Evolutionary conservation across 1,284 basidiomycete genomes (phyloP).

Genomic region (Phaffia rhodozyma): DNA sequence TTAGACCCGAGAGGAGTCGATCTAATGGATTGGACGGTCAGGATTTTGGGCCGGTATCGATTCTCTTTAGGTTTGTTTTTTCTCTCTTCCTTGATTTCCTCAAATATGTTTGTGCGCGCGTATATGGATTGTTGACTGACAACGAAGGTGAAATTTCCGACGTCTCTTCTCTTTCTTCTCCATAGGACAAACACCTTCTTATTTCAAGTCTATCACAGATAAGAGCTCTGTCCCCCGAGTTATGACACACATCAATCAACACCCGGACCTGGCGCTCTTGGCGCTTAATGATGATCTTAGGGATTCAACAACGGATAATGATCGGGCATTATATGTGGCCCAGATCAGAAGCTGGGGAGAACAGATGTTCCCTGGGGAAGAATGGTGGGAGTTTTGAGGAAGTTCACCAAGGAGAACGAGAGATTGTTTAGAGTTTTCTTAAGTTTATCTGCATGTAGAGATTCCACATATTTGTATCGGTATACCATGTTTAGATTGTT

Average conservation of each 20-base stretch:
- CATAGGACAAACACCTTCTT: conserved; percentile 1
- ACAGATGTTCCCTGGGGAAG: conserved; percentile 4
- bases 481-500: too few species aligned
- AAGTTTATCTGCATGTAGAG: too few species aligned
- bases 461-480: too few species aligned
- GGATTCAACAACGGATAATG: neutral
- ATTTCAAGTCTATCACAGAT: conserved; percentile 8
- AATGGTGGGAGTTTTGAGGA: conserved; percentile 2
- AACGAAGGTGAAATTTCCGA: too few species aligned
- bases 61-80: conserved; percentile 8
- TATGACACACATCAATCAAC: neutral
- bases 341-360: conserved; percentile 5
- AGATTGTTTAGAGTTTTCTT: too few species aligned
- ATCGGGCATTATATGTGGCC: neutral
- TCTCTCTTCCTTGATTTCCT: neutral
- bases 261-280: conserved; percentile 4
- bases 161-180: too few species aligned
- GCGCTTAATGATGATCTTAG: conserved; percentile 17
- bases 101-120: neutral
- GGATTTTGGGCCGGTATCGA: conserved; percentile 16
- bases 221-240: neutral
- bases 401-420: too few species aligned
- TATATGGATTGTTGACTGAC: too few species aligned
- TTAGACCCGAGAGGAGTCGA: neutral
- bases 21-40: conserved; percentile 1